Conservation (phyloP, 345 rosid species). For the Alliaria petiolata region DNA sequence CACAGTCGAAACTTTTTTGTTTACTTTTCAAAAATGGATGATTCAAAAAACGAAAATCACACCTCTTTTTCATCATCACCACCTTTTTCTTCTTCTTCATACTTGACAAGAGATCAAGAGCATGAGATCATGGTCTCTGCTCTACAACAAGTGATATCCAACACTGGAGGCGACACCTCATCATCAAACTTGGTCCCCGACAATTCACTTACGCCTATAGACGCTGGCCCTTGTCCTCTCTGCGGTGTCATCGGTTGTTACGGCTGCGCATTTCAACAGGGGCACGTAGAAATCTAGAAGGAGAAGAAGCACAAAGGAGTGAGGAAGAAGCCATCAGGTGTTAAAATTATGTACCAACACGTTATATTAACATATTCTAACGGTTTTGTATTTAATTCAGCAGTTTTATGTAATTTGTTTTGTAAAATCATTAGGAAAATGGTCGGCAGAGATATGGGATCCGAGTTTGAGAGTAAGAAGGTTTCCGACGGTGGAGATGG, state of each 20-base stretch:
- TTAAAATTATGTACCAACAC: too few species aligned
- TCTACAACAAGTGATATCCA: not conserved
- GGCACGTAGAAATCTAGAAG: not conserved
- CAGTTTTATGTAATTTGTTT: too few species aligned
- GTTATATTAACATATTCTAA: too few species aligned
- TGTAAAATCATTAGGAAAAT: not conserved
- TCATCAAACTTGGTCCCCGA: not conserved
- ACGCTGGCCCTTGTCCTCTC: constrained; percentile 7
- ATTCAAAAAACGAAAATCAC: not conserved
- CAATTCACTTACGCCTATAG: not conserved
- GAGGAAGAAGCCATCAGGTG: constrained; percentile 2
- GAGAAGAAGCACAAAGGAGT: constrained; percentile 15
- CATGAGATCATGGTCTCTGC: constrained; percentile 11
- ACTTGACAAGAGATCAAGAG: constrained; percentile 2
- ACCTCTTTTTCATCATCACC: not conserved
- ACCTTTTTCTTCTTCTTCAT: not conserved
- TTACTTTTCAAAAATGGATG: not conserved
- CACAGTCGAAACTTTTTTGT: too few species aligned
- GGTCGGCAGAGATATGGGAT: constrained; percentile 24
- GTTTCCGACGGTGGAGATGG: not conserved
- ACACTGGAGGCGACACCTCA: not conserved
- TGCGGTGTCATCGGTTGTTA: not conserved
- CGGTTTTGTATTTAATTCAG: too few species aligned
- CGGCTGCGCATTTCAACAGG: not conserved
- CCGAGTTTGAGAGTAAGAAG: not conserved